Base-by-base conservation (phyloP, 1,139 yeast genomes). In the Pichia sp. region DNA sequence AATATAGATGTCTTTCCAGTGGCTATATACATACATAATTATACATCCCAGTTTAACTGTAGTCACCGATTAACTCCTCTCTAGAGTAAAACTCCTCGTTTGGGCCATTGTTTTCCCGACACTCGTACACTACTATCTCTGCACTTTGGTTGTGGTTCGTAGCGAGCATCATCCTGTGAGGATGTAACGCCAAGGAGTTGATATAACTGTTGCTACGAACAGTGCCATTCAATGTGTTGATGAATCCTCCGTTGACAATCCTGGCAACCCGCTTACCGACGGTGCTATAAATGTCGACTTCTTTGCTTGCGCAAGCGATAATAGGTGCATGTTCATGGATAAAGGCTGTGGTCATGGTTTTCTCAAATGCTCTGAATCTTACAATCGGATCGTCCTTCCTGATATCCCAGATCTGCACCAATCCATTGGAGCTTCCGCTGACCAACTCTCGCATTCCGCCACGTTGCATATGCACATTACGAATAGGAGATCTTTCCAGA, bases 271-370 rank as follows among this genome's bases (percentile, higher is more conserved):
- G 68, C 56, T 85, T 88, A 5, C 98, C 98, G 0, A 86, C 75
- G 0, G 97, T 91, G 4, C 96, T 85, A 90, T 95, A 92, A 9
- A 92, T 73, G 48, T 88, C 86, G n/a, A 91, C 84, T 46, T 80
- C 77, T 60, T 85, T 85, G 4, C 95, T 85, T 0, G 96, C 98
- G 1, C 96, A 85, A 10, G 91, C 90, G 60, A 92, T 81, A 0
- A 92, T 78, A 0, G 99, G 98, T 0, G 99, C 99, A 71, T 93
- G 99, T 65, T 93, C 99, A 71, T 93, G 99, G 3, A 89, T 81
- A 63, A 88, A 89, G 56, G 90, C 76, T 36, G 89, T 79, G 16
- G 95, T 79, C 78, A 91, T 80, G 8, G 84, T 82, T 52, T 77
- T 77, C 27, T 83, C 85, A 56, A 81, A 80, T 2, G 86, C 81